These are phyloP conservation scores for Anisodus acutangulus DNA, from an alignment of 257 asterid genomes.

Conservation along the genomic window DNA sequence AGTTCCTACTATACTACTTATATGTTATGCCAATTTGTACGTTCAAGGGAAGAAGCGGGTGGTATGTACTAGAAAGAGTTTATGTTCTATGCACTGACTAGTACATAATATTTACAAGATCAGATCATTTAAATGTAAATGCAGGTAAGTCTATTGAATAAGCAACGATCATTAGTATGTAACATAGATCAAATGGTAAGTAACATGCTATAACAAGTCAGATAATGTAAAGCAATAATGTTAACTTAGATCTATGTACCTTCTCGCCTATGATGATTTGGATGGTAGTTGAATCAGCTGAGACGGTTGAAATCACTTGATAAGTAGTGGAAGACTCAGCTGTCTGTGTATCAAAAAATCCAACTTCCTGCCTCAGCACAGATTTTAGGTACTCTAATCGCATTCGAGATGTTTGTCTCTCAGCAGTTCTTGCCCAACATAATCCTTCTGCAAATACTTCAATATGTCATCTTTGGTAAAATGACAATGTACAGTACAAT, in stretches of 20 bases:
- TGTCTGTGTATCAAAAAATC: constrained; percentile 77
- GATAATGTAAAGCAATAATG: too few species aligned
- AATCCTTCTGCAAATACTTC: constrained; percentile 61
- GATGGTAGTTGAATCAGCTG: constrained; percentile 69
- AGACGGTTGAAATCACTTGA: constrained; percentile 71
- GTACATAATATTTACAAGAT: too few species aligned
- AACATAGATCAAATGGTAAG: too few species aligned
- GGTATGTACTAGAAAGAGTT: neutral
- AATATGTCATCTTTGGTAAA: constrained; percentile 9
- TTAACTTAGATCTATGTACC: constrained; percentile 39
- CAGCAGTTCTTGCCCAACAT: constrained; percentile 95
- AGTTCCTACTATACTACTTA: neutral
- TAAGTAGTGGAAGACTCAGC: constrained; percentile 73
- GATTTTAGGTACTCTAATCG: constrained; percentile 87
- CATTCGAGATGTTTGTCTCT: constrained; percentile 85
- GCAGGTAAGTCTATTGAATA: too few species aligned
- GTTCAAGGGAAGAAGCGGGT: neutral
- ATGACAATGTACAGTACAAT: neutral
- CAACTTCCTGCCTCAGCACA: constrained; percentile 78
- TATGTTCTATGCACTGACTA: too few species aligned
- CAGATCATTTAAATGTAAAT: too few species aligned
- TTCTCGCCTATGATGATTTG: constrained; percentile 81
- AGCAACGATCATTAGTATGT: too few species aligned
- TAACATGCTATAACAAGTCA: too few species aligned
- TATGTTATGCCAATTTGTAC: neutral